These are phyloP conservation scores for Berkeleyomyces basicola DNA, from an alignment of 2,329 filamentous ascomycete genomes.

Conservation along the genomic window DNA sequence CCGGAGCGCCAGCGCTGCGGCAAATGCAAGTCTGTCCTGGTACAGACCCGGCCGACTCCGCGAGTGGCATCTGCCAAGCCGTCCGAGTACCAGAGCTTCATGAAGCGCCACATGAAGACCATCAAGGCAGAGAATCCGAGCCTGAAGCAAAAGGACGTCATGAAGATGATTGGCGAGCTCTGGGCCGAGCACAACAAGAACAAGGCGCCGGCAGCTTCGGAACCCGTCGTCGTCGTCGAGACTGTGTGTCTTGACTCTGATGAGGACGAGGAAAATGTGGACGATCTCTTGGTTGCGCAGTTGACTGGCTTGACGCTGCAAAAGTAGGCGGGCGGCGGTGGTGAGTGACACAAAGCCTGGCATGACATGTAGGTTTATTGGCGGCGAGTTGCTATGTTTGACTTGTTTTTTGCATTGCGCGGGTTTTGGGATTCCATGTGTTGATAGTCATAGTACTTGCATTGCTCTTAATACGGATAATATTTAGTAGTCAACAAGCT, in stretches of 20 bases:
- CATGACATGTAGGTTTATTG: no score
- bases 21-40: slow-evolving; percentile 50
- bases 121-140: slow-evolving; percentile 39
- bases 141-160: slow-evolving; percentile 48
- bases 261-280: slow-evolving; percentile 1
- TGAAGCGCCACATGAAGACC: slow-evolving; percentile 51
- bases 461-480: no score
- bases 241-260: slow-evolving; percentile 12
- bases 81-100: slow-evolving; percentile 33
- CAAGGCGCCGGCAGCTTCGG: background rate
- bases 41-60: slow-evolving; percentile 67
- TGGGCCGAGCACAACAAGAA: slow-evolving; percentile 39
- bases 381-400: no score
- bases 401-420: no score
- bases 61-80: slow-evolving; percentile 23
- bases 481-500: no score
- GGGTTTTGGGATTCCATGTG: no score
- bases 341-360: background rate
- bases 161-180: slow-evolving; percentile 47
- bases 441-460: no score
- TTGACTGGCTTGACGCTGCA: slow-evolving; percentile 7
- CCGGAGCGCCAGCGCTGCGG: slow-evolving; percentile 56
- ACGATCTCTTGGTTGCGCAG: slow-evolving; percentile 7
- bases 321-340: background rate
- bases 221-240: slow-evolving; percentile 13